Evolutionary conservation across 768 basidiomycete species (phyloP).

Genomic region (Russula dissimulans): DNA sequence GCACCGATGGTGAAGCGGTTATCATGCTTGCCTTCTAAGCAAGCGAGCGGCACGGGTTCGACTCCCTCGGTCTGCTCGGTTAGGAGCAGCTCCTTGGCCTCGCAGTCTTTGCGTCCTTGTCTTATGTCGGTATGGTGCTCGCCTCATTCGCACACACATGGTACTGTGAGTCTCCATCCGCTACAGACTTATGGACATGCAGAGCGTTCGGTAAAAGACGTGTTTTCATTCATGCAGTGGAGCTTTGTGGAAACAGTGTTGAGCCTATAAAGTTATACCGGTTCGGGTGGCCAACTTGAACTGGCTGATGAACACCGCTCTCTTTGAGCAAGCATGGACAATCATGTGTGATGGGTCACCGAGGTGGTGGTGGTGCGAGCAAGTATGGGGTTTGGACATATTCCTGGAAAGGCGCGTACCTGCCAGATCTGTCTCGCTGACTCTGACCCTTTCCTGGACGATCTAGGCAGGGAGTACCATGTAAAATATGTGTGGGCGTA

Average conservation of each 20-base stretch:
- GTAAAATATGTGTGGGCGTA: conserved; percentile 54
- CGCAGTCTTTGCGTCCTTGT: conserved; percentile 22
- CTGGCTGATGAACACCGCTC: conserved; percentile 45
- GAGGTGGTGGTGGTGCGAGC: conserved; percentile 68
- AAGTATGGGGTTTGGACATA: conserved; percentile 51
- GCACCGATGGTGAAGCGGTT: conserved; percentile 25
- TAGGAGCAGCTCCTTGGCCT: conserved; percentile 18
- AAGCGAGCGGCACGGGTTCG: conserved; percentile 28
- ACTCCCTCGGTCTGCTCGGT: conserved; percentile 19
- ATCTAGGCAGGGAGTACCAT: conserved; percentile 29
- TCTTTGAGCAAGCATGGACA: conserved; percentile 54
- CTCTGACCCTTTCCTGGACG: neutral
- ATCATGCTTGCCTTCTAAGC: conserved; percentile 31
- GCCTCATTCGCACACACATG: conserved; percentile 38
- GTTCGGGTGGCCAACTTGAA: conserved; percentile 35
- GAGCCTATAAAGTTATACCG: conserved; percentile 6
- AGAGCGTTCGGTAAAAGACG: conserved; percentile 26
- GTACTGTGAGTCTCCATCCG: conserved; percentile 34
- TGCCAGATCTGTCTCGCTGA: neutral
- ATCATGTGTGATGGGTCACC: conserved; percentile 30
- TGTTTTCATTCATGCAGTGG: conserved; percentile 48
- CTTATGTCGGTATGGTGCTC: conserved; percentile 29
- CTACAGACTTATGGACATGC: neutral
- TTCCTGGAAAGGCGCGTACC: conserved; percentile 44
- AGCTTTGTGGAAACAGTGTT: conserved; percentile 34